phyloP scores from a whole-genome alignment of 768 basidiomycete species.

The Suillus bovinus region DNA sequence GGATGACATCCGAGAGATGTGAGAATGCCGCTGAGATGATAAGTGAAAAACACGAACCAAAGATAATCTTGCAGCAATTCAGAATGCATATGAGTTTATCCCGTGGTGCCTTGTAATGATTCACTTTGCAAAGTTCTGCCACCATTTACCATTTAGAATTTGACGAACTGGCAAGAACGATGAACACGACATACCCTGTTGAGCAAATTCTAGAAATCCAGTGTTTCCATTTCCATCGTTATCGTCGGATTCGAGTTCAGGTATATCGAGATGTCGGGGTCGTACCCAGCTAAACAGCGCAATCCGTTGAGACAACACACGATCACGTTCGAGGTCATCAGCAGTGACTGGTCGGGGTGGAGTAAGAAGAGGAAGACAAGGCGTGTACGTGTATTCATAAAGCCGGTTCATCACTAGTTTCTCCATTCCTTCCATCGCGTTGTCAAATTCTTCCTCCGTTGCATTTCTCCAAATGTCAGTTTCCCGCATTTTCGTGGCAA shows the following conservation, averaged over 20 bases:
- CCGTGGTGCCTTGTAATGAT: slow-evolving; percentile 97
- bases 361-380: slow-evolving; percentile 64
- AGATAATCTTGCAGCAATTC: slow-evolving; percentile 99
- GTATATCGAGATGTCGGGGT: slow-evolving; percentile 88
- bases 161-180: not conserved
- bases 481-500: slow-evolving; percentile 82
- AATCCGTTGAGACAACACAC: slow-evolving; percentile 87
- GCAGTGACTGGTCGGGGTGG: slow-evolving; percentile 81
- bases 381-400: slow-evolving; percentile 95
- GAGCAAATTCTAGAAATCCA: slow-evolving; percentile 87
- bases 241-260: slow-evolving; percentile 63
- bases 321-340: slow-evolving; percentile 96
- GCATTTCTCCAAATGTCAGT: slow-evolving; percentile 81
- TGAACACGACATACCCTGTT: slow-evolving; percentile 63
- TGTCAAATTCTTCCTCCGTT: slow-evolving; percentile 86
- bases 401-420: slow-evolving; percentile 98
- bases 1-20: not conserved
- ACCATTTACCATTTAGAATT: slow-evolving; percentile 4
- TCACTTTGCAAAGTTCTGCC: slow-evolving; percentile 90
- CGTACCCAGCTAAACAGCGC: slow-evolving; percentile 89
- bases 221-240: slow-evolving; percentile 30
- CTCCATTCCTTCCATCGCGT: slow-evolving; percentile 98
- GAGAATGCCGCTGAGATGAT: slow-evolving; percentile 9
- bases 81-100: slow-evolving; percentile 98
- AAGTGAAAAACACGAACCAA: slow-evolving; percentile 59